Percentiles rank a stretch among this genome's conserved stretches.
Conservation (phyloP, 805 yeast species). For the Barnettozyma californica region DNA sequence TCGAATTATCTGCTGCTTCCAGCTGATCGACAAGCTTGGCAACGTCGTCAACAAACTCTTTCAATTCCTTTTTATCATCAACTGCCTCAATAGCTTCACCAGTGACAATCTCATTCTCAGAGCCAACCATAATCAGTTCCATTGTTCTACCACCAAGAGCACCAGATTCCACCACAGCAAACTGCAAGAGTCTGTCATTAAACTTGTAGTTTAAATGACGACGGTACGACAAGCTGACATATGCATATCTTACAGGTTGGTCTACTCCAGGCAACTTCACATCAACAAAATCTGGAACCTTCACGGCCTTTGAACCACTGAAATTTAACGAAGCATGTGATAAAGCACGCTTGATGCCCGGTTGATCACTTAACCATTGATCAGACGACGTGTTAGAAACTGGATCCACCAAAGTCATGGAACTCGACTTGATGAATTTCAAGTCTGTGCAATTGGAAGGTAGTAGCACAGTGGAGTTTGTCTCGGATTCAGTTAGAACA, state of each 20-base stretch:
- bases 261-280: slow-evolving; percentile 34
- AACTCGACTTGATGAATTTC: slow-evolving; percentile 28
- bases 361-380: slow-evolving; percentile 30
- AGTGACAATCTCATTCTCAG: slow-evolving; percentile 8
- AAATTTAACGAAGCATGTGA: slow-evolving; percentile 34
- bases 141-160: slow-evolving; percentile 46
- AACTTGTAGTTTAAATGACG: slow-evolving; percentile 40
- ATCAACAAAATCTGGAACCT: slow-evolving; percentile 35
- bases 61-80: slow-evolving; percentile 15
- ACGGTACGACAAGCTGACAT: slow-evolving; percentile 38
- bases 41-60: slow-evolving; percentile 16
- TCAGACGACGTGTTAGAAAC: slow-evolving; percentile 9
- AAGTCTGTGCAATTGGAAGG: slow-evolving; percentile 40
- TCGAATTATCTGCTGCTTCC: neutral
- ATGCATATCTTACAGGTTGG: slow-evolving; percentile 36
- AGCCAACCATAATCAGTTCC: slow-evolving; percentile 45
- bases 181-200: slow-evolving; percentile 33
- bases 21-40: slow-evolving; percentile 15
- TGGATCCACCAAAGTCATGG: slow-evolving; percentile 14
- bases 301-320: slow-evolving; percentile 31
- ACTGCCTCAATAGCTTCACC: slow-evolving; percentile 1
- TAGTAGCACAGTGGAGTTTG: slow-evolving; percentile 35
- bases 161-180: slow-evolving; percentile 51
- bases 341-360: slow-evolving; percentile 39
- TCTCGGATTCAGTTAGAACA: slow-evolving; percentile 42